Conservation (phyloP, 2,329 filamentous ascomycete genomes). For the Geosmithia morbida region DNA sequence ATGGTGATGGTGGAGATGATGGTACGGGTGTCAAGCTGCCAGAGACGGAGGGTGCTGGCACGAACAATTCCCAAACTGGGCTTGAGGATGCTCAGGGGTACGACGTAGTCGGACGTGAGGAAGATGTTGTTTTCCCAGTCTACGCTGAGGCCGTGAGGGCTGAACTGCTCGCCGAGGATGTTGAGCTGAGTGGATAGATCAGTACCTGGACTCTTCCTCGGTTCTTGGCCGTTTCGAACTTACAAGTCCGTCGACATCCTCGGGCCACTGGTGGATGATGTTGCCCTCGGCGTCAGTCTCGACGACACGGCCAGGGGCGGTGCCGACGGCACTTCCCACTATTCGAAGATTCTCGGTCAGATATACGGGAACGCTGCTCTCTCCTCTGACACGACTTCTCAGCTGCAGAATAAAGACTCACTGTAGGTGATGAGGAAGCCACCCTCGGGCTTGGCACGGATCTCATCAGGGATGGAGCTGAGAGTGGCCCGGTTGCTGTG, state of each 20-base stretch:
- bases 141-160: constrained; percentile 43
- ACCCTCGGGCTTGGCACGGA: constrained; percentile 47
- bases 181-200: constrained; percentile 22
- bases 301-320: constrained; percentile 41
- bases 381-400: neutral
- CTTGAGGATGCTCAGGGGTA: constrained; percentile 46
- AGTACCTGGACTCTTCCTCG: neutral
- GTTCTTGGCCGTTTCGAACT: neutral
- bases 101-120: constrained; percentile 48
- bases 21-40: constrained; percentile 34
- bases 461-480: constrained; percentile 45
- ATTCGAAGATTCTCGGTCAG: neutral
- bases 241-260: constrained; percentile 32
- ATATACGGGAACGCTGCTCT: no score
- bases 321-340: constrained; percentile 42
- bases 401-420: neutral
- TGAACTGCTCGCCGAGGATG: constrained; percentile 44
- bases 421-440: constrained; percentile 5
- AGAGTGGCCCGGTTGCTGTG: constrained; percentile 47
- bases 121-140: constrained; percentile 44
- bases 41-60: constrained; percentile 44
- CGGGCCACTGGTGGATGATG: constrained; percentile 48
- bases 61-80: constrained; percentile 36
- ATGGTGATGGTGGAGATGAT: constrained; percentile 47
- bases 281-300: constrained; percentile 45